phyloP scores from a whole-genome alignment of 1,284 basidiomycete species.

The Marasmius sp. region DNA sequence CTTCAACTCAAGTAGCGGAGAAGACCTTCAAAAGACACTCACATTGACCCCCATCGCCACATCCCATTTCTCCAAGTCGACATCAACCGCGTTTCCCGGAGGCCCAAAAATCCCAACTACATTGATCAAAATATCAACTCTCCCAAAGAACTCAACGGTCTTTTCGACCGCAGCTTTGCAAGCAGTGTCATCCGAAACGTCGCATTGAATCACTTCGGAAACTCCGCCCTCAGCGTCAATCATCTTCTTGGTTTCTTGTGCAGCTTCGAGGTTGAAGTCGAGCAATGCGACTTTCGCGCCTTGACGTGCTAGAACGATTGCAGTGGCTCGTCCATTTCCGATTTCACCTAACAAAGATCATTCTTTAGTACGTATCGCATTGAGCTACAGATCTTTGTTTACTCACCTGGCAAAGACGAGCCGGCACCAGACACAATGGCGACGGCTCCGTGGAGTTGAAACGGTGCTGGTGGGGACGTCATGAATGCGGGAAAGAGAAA shows the following conservation, averaged over 20 bases:
- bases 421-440: conserved; percentile 7
- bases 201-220: conserved; percentile 8
- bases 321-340: conserved; percentile 5
- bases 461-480: not conserved
- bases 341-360: not conserved
- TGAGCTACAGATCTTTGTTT: too few species aligned
- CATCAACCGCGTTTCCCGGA: conserved; percentile 11
- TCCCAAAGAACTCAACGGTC: conserved; percentile 9
- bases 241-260: conserved; percentile 2
- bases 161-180: conserved; percentile 8
- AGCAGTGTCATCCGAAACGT: conserved; percentile 6
- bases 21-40: not conserved
- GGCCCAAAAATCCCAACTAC: conserved; percentile 2
- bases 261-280: not conserved
- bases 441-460: conserved; percentile 5
- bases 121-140: conserved; percentile 9
- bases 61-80: conserved; percentile 18
- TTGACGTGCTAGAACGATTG: conserved; percentile 5
- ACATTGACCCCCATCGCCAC: conserved; percentile 16
- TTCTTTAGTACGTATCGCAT: not conserved
- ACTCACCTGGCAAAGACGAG: not conserved
- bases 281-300: conserved; percentile 6
- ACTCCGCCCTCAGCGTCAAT: conserved; percentile 9
- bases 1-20: not conserved
- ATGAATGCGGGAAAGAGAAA: not conserved